Evolutionary conservation across 257 asterid genomes (phyloP), one percentile per base, ranked within the genome.

Genomic region (Nicotiana tomentosiformis): DNA sequence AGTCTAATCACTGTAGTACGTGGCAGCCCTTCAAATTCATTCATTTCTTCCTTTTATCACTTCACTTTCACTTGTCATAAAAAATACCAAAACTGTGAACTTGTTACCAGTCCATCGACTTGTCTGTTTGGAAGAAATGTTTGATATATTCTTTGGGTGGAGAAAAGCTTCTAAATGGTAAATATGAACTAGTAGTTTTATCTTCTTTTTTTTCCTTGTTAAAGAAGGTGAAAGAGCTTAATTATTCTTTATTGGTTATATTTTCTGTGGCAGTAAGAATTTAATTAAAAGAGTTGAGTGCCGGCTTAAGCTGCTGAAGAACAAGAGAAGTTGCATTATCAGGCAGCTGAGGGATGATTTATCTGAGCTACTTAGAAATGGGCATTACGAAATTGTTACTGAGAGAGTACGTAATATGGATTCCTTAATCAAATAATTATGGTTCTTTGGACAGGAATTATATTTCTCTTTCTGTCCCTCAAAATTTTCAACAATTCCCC

Each of bases 141-240:
- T 95, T 83, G 91, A 86, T 70, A 17, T 89, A 82, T 83, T 95
- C 4, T 92, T 93, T 77, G 95, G 98, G 12, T 95, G 98, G 98
- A 89, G 94, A 89, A 93, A 92, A 87, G 98, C 97, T 82, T 90
- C 97, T 5, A 95, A 93, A 90, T 95, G 98, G 98, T 94, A 82
- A 20, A 30, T 65, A n/a, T 57, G 17, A 17, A 7, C 23, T 57
- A 23, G 39, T 23, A 16, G 11, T 43, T 9, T 9, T 43, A 43
- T 43, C 51, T 43, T 8, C 10, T 72, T 9, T 72, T 10, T 35
- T n/a, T 37, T 17, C 35, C 18, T 35, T 29, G 72, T 66, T 66
- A 66, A 66, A 66, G 57, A 51, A 51, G 4, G 57, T 51, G 17
- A 10, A 53, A 53, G 0, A 53, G 17, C 57, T 43, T 8, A 39